Conservation (phyloP, 306 rosid genomes). For the Medicago arabica region DNA sequence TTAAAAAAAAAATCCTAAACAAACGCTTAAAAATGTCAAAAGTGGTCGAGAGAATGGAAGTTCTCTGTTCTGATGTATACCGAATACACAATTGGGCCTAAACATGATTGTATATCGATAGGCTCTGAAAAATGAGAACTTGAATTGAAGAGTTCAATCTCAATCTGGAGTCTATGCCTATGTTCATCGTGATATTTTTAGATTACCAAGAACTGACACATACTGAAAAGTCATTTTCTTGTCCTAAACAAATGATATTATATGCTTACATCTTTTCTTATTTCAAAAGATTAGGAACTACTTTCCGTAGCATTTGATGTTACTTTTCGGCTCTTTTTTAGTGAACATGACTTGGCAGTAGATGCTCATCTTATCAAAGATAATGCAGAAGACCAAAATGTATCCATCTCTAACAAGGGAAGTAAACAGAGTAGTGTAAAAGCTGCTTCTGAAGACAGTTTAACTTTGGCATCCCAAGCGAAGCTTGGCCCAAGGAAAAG, state of each 20-base stretch:
- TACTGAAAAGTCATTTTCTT: neutral
- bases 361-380: slow-evolving; percentile 41
- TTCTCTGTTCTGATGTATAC: slow-evolving; percentile 3
- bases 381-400: slow-evolving; percentile 35
- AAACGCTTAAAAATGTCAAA: too few species aligned
- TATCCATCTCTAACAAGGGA: slow-evolving; percentile 39
- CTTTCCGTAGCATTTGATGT: slow-evolving; percentile 18
- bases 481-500: slow-evolving; percentile 60
- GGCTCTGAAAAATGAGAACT: neutral
- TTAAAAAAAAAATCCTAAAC: too few species aligned
- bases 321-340: slow-evolving; percentile 39
- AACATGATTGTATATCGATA: neutral
- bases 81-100: neutral
- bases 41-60: neutral
- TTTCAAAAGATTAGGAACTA: neutral
- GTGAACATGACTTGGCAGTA: slow-evolving; percentile 52
- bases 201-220: neutral
- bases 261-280: neutral
- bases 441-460: slow-evolving; percentile 42
- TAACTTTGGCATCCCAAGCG: slow-evolving; percentile 45
- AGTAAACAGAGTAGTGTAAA: slow-evolving; percentile 43
- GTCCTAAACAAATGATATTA: too few species aligned
- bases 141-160: neutral
- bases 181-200: neutral
- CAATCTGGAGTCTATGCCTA: neutral